Evolutionary conservation across 495 filamentous ascomycete species (phyloP).

Genomic region (Aspergillus nidulans): DNA sequence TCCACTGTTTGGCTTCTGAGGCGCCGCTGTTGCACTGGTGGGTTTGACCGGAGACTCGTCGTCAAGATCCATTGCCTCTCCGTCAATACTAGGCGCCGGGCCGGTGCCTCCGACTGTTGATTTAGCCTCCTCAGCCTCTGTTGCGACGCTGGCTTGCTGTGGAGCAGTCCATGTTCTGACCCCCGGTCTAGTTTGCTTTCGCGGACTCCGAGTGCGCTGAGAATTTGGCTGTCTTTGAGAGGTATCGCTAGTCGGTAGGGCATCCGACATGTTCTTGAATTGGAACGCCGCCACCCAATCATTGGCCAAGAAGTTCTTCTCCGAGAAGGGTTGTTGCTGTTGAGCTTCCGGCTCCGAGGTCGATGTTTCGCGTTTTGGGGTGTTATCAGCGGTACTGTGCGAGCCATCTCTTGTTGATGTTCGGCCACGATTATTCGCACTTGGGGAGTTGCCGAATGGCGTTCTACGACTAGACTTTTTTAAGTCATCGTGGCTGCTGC

Average conservation of each 20-base stretch:
- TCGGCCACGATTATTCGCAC: constrained; percentile 31
- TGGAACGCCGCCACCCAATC: constrained; percentile 55
- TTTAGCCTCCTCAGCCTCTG: constrained; percentile 41
- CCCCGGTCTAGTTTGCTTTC: constrained; percentile 27
- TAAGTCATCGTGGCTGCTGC: constrained; percentile 68
- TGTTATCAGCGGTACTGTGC: constrained; percentile 12
- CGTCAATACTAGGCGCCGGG: constrained; percentile 14
- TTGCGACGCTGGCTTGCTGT: constrained; percentile 35
- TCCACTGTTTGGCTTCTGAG: constrained; percentile 2
- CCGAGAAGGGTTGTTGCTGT: constrained; percentile 31
- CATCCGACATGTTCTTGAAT: constrained; percentile 56
- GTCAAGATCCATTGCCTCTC: constrained; percentile 50
- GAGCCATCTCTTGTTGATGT: constrained; percentile 18
- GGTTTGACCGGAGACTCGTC: constrained; percentile 27
- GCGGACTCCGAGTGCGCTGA: constrained; percentile 35
- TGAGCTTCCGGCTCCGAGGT: constrained; percentile 17
- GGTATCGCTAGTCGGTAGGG: constrained; percentile 32
- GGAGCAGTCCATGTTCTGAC: constrained; percentile 26
- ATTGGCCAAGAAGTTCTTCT: constrained; percentile 57
- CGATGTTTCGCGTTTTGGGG: constrained; percentile 17
- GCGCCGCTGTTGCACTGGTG: background rate
- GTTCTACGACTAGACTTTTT: constrained; percentile 61
- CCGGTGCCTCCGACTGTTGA: constrained; percentile 23
- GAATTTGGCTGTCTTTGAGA: constrained; percentile 24
- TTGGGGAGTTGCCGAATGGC: constrained; percentile 45